Conservation (phyloP, 371 early-diverging fungal species). For the Fennellomyces sp. region DNA sequence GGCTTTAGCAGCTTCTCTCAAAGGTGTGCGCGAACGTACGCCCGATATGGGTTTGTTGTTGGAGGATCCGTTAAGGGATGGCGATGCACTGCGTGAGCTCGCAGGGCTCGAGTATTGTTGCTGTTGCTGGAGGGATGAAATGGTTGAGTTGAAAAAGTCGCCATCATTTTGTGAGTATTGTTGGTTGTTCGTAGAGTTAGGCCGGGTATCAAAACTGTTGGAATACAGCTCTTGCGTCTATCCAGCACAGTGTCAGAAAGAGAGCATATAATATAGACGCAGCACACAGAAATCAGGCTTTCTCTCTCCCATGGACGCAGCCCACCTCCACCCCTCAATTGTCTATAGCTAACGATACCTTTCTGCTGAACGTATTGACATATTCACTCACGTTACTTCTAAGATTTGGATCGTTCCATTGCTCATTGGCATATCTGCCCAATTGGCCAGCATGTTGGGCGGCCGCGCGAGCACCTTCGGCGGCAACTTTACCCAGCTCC, state of each 20-base stretch:
- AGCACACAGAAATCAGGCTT: not conserved
- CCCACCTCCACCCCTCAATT: slow-evolving; percentile 18
- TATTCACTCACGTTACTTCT: slow-evolving; percentile 71
- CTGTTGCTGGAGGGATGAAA: slow-evolving; percentile 40
- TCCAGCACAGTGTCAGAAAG: slow-evolving; percentile 18
- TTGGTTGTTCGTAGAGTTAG: slow-evolving; percentile 15
- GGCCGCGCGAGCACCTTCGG: slow-evolving; percentile 76
- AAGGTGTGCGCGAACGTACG: slow-evolving; percentile 38
- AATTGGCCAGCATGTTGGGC: slow-evolving; percentile 69
- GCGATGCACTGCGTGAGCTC: slow-evolving; percentile 39
- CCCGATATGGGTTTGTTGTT: slow-evolving; percentile 19
- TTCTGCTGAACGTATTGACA: slow-evolving; percentile 70
- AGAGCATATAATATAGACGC: not conserved
- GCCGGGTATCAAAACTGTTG: slow-evolving; percentile 21
- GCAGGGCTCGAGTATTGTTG: slow-evolving; percentile 34
- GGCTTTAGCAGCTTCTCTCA: slow-evolving; percentile 28
- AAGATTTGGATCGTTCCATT: slow-evolving; percentile 87
- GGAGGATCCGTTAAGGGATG: slow-evolving; percentile 23
- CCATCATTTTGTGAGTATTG: slow-evolving; percentile 17
- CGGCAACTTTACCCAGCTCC: slow-evolving; percentile 57
- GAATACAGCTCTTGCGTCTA: slow-evolving; percentile 22
- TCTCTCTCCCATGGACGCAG: slow-evolving; percentile 2
- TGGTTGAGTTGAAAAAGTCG: slow-evolving; percentile 52
- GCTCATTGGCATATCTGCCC: slow-evolving; percentile 75
- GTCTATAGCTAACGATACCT: slow-evolving; percentile 44